Evolutionary conservation across 1,284 basidiomycete genomes (phyloP).

Genomic region (Cryptococcus neoformans): DNA sequence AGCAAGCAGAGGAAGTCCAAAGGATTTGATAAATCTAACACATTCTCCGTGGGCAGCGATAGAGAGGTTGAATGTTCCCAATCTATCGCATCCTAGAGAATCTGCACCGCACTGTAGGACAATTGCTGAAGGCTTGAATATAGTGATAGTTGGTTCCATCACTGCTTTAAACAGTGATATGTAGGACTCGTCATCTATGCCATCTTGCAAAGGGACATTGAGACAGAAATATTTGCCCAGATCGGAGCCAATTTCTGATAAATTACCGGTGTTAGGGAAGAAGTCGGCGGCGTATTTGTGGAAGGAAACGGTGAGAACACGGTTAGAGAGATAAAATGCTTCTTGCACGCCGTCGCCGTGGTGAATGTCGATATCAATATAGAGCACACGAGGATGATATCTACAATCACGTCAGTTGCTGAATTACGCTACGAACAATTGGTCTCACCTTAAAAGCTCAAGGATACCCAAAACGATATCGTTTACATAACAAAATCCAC

Average conservation of each 20-base stretch:
- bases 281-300: slow-evolving; percentile 99
- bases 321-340: slow-evolving; percentile 96
- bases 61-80: slow-evolving; percentile 98
- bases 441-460: slow-evolving; percentile 75
- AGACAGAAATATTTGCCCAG: slow-evolving; percentile 93
- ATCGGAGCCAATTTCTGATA: slow-evolving; percentile 80
- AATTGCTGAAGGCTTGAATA: slow-evolving; percentile 86
- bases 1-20: slow-evolving; percentile 83
- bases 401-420: slow-evolving; percentile 50
- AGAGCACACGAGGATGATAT: slow-evolving; percentile 84
- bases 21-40: slow-evolving; percentile 92
- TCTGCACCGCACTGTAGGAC: slow-evolving; percentile 98
- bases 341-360: slow-evolving; percentile 96
- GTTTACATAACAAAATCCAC: slow-evolving; percentile 95
- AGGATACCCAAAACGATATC: slow-evolving; percentile 91
- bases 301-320: slow-evolving; percentile 98
- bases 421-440: not conserved
- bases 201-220: slow-evolving; percentile 94
- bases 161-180: slow-evolving; percentile 93
- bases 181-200: slow-evolving; percentile 97
- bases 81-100: slow-evolving; percentile 86
- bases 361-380: slow-evolving; percentile 97
- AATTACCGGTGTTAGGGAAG: slow-evolving; percentile 92
- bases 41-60: slow-evolving; percentile 99
- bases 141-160: slow-evolving; percentile 87